Base-by-base conservation (phyloP, 768 basidiomycete genomes). In the Russula dissimulans region DNA sequence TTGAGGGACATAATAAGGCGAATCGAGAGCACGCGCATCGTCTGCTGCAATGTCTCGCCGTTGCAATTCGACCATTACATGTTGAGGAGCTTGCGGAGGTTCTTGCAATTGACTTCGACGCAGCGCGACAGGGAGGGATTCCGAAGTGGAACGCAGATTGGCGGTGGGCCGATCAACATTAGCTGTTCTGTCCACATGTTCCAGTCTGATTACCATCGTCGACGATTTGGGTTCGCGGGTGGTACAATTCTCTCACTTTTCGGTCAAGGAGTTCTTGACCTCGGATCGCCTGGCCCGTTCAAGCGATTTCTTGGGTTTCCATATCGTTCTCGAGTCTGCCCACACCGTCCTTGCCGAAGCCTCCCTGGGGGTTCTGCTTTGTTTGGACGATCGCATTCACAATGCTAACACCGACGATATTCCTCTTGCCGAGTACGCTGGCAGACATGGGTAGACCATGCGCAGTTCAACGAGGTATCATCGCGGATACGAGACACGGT, bases 201-300 rank as follows among this genome's bases (percentile, higher is more conserved):
- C 60, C 3, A 61, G 55, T 26, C 31, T 61, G 6, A 22, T 61
- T 4, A 0, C 43, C 17, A 18, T 61, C 14, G 18, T 46, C 38
- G 43, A 47, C 6, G 11, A 44, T 14, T 43, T 38, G 2, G 4
- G 3, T 8, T 56, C 36, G n/a, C n/a, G 38, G 39, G 22, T 61
- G 5, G 60, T 61, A 3, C 48, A 61, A 5, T 61, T 61, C 4
- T 56, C 60, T 1, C 60, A 61, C n/a, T 17, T 50, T 26, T 56
- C 60, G 0, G 60, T 61, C 4, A 55, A 61, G 6, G 60, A 56
- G 15, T 61, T 44, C 29, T 43, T 61, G 1, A 61, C 34, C 0
- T 61, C 60, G 6, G 14, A 41, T 31, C 48, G 36, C 5, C 54
- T 56, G 4, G 42, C 54, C 0, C 9, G 22, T 29, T 34, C 50